These are phyloP conservation scores for Parietaria judaica DNA, from an alignment of 306 rosid genomes.

Conservation along the genomic window DNA sequence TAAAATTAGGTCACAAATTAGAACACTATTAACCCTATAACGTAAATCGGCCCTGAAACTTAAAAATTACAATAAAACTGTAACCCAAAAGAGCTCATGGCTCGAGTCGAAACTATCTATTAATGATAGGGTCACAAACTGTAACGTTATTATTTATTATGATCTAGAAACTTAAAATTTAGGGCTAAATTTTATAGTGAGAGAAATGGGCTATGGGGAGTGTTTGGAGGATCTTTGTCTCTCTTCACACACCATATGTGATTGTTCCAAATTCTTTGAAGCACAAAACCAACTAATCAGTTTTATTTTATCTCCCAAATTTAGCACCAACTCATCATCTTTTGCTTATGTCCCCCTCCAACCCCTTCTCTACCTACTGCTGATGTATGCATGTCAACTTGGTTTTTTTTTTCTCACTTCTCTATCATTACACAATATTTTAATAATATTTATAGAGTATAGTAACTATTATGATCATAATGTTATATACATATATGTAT, in stretches of 20 bases:
- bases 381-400: conserved; percentile 12
- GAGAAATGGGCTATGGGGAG: conserved; percentile 4
- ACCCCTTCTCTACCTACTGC: conserved; percentile 18
- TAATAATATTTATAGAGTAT: too few relatives aligned
- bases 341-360: conserved; percentile 23
- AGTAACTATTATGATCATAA: too few relatives aligned
- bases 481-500: too few relatives aligned
- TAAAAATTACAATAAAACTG: too few relatives aligned
- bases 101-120: too few relatives aligned
- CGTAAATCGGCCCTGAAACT: too few relatives aligned
- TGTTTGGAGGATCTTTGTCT: conserved; percentile 27
- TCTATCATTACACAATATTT: neutral
- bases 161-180: too few relatives aligned
- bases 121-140: too few relatives aligned
- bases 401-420: conserved; percentile 4
- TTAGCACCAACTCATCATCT: conserved; percentile 22
- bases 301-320: conserved; percentile 2
- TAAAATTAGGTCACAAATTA: too few relatives aligned
- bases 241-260: conserved; percentile 28
- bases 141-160: too few relatives aligned
- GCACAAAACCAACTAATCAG: conserved; percentile 25
- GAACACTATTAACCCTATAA: too few relatives aligned
- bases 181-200: conserved; percentile 9
- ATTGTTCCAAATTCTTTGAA: conserved; percentile 23
- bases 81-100: too few relatives aligned